Evolutionary conservation across 1,139 yeast genomes (phyloP), one percentile per base, ranked within the genome.

Genomic region (Hemisphaericaspora xylofermentans): DNA sequence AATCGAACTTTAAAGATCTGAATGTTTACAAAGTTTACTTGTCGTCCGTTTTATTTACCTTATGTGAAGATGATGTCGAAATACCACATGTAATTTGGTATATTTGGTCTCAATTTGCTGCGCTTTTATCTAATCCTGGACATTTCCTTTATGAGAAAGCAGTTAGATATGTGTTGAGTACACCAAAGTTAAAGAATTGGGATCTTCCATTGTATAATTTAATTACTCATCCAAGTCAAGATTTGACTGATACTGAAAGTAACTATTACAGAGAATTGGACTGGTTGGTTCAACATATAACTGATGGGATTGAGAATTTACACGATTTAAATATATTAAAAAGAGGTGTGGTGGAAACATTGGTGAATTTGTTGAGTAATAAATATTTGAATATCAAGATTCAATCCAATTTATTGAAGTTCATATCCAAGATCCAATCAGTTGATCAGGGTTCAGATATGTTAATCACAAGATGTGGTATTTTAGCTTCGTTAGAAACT

Each of bases 61-160:
- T 74, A 22, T 47, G 57, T 3, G 46, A 50, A 12, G 39, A 44
- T n/a, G 58, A 56, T 3, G 38, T 41, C 34, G 42, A 36, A 13
- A 60, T 66, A 40, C 62, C 69, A n/a, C 73, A 70, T 37, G 51
- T 74, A 39, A 67, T 66, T 27, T 64, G 71, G 78, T 56, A 55
- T 60, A 50, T 76, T 48, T 82, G 53, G 68, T 58, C 88, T 0
- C 72, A 76, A 39, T 58, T 88, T 32, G 63, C 80, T 4, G 78
- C 80, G 4, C 66, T 87, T 1, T 58, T 87, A 43, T 58, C 73
- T 7, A 81, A 78, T 57, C 96, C 89, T 1, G 82, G 77, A n/a
- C 94, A 78, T 58, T 76, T 66, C 55, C 60, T 91, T 35, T 87
- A 84, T 57, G 95, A 88, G 48, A 78, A 79, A 47, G 77, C 80